Evolutionary conservation across 2,329 filamentous ascomycete genomes (phyloP).

Genomic region (Hirsutella rhossiliensis): DNA sequence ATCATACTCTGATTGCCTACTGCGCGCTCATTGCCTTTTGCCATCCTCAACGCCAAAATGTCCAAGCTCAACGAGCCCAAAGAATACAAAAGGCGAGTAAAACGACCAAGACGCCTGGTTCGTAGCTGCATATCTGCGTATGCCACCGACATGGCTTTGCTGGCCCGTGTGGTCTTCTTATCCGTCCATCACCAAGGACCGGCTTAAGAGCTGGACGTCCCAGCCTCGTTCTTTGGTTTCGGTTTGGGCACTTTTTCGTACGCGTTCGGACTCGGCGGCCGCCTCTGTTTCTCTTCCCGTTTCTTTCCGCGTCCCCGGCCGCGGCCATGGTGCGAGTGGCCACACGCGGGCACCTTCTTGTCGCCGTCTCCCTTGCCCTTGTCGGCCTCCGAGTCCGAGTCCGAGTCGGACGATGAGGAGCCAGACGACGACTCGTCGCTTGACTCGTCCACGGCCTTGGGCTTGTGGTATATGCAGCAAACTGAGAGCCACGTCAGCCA

Average conservation of each 20-base stretch:
- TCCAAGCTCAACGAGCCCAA: too few species aligned
- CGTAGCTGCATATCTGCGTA: too few species aligned
- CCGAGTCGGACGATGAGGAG: conserved; percentile 39
- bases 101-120: too few species aligned
- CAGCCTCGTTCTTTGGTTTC: conserved; percentile 18
- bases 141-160: too few species aligned
- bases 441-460: conserved; percentile 70
- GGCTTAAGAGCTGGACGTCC: conserved; percentile 7
- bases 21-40: not conserved
- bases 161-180: too few species aligned
- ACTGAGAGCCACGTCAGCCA: conserved; percentile 38
- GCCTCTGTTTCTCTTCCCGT: conserved; percentile 24
- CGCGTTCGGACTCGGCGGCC: conserved; percentile 60
- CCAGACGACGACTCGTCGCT: conserved; percentile 49
- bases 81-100: too few species aligned
- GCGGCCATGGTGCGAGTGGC: conserved; percentile 18
- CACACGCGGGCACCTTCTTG: conserved; percentile 16
- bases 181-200: not conserved
- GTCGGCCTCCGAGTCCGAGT: conserved; percentile 33
- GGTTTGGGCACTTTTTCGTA: conserved; percentile 60
- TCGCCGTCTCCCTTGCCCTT: conserved; percentile 22
- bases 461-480: conserved; percentile 97
- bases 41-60: too few species aligned
- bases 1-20: not conserved
- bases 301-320: conserved; percentile 12